Evolutionary conservation across 2,329 filamentous ascomycete species (phyloP), one percentile per base, ranked within the genome.

Genomic region (Diplocarpon rosae): DNA sequence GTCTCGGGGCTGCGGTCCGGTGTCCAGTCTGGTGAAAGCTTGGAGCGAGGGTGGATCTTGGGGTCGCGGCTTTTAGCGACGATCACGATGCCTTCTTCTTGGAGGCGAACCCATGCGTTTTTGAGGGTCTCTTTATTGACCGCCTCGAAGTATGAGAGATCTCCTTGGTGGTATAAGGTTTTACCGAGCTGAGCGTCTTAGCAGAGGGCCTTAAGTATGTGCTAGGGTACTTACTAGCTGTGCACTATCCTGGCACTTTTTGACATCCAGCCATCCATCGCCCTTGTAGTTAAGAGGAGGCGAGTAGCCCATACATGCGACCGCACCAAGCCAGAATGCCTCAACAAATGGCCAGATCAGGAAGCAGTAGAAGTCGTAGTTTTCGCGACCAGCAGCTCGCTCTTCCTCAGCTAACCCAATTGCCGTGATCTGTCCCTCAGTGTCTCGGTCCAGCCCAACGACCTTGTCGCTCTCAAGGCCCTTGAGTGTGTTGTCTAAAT

Each of bases 331-430:
- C 92, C 92, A 98, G 42, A 77, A 83, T 0, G 89, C 84, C 64
- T 98, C 92, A 53, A 96, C 89, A 56, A 98, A 98, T 0, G 92
- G 92, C 92, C 92, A 98, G 51, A 98, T 87, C 15, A 98, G 68
- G 71, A 96, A 98, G 66, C 90, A 96, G 66, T 96, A 96, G 65
- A 98, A 98, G 61, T 98, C 92, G 58, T 85, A 98, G 58, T 95
- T 96, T 64, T 98, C 92, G 31, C 90, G 72, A 1, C 92, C 92
- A 6, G 75, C 79, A 27, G 74, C 71, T 14, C 89, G 75, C 63
- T 98, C 92, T 2, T 74, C 67, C 5, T 84, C 76, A 14, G 84
- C 82, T 7, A 98, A 70, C 4, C 87, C 86, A 31, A 95, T 69
- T 44, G 69, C 77, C 1, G 69, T 68, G n/a, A 87, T 73, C 0